A percentile compares a stretch with the other conserved stretches of the same genome.
Evolutionary conservation across 768 basidiomycete genomes (phyloP).

Genomic region (Collybia mongolica): DNA sequence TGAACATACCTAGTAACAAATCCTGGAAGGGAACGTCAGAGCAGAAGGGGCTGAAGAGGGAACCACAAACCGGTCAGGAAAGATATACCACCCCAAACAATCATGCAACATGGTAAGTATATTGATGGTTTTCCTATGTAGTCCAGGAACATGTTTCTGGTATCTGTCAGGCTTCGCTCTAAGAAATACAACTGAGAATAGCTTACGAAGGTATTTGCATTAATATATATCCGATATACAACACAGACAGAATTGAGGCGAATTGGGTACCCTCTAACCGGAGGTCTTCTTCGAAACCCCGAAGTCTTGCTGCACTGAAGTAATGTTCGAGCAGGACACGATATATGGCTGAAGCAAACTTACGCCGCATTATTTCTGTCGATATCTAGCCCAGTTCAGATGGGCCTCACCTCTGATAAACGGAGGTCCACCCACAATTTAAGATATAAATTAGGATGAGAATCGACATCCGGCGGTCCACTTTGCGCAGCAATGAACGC

Average conservation of each 20-base stretch:
- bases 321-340: background rate
- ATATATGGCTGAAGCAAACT: background rate
- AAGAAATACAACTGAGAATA: background rate
- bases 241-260: constrained; percentile 62
- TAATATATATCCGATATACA: constrained; percentile 73
- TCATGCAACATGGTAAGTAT: constrained; percentile 69
- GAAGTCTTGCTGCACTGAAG: constrained; percentile 65
- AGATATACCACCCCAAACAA: constrained; percentile 68
- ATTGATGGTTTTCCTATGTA: constrained; percentile 66
- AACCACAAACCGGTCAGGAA: constrained; percentile 44
- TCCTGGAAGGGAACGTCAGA: constrained; percentile 22
- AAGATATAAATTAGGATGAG: constrained; percentile 51
- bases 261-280: constrained; percentile 62
- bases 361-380: constrained; percentile 70
- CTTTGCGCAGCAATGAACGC: constrained; percentile 49
- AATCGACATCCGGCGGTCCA: constrained; percentile 57
- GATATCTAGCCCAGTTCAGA: constrained; percentile 37
- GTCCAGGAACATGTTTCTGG: constrained; percentile 76
- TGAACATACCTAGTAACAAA: constrained; percentile 36
- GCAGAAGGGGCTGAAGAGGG: background rate
- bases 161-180: background rate
- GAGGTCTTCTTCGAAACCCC: constrained; percentile 71
- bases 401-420: background rate
- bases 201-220: constrained; percentile 81
- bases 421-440: constrained; percentile 37